These are phyloP conservation scores for Malus hybrid DNA, from an alignment of 331 rosid genomes.

Conservation along the genomic window DNA sequence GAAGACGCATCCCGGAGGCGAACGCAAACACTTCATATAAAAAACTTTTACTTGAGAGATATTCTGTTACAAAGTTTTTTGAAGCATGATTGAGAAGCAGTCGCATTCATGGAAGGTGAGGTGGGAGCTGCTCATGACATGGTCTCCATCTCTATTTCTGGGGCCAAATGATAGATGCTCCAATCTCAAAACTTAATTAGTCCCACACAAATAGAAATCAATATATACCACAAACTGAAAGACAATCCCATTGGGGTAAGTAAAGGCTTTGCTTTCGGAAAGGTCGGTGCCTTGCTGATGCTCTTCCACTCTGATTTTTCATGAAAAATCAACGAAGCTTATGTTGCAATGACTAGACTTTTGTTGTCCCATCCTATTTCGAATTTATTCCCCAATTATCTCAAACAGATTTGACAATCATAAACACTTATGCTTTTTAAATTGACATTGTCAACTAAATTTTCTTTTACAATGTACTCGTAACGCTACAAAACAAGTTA, in stretches of 20 bases:
- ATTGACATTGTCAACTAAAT: no score
- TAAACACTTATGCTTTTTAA: no score
- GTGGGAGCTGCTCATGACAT: slow-evolving; percentile 1
- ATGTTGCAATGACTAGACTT: slow-evolving; percentile 31
- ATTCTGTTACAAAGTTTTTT: not conserved
- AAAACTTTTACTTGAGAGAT: not conserved
- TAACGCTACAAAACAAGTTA: no score
- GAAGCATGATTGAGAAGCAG: not conserved
- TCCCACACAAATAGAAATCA: not conserved
- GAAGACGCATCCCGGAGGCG: not conserved
- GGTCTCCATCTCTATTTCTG: not conserved
- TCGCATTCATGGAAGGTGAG: not conserved
- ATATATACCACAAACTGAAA: not conserved
- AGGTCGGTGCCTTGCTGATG: slow-evolving; percentile 23
- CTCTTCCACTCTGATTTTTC: not conserved
- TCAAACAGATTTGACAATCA: no score
- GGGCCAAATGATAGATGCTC: not conserved
- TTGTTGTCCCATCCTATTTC: slow-evolving; percentile 29
- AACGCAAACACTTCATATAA: not conserved
- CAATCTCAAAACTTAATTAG: not conserved
- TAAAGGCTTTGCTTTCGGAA: slow-evolving; percentile 21
- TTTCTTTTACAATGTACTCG: no score
- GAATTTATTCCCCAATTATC: slow-evolving; percentile 13
- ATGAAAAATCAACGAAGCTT: slow-evolving; percentile 10
- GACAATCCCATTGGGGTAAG: slow-evolving; percentile 18